A percentile compares a stretch with the other conserved stretches of the same genome.
phyloP scores from a whole-genome alignment of 495 filamentous ascomycete species.

The Bathelium albidoporum region DNA sequence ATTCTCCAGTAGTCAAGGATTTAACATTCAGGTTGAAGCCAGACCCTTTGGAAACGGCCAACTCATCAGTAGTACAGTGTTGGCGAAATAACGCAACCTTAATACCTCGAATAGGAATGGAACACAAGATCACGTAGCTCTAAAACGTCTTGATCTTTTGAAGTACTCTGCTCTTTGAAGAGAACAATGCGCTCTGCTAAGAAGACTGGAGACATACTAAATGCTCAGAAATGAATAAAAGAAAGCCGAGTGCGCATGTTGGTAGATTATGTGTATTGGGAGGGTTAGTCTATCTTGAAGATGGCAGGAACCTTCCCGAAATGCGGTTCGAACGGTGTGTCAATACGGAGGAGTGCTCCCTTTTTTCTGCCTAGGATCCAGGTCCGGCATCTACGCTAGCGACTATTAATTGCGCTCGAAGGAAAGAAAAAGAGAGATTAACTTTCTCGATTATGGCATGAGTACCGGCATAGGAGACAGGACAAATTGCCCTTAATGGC shows the following conservation, averaged over 20 bases:
- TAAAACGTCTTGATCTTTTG: neutral
- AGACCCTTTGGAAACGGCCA: neutral
- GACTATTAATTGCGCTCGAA: too few species aligned
- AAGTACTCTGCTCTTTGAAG: neutral
- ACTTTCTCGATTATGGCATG: too few species aligned
- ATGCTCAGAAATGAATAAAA: neutral
- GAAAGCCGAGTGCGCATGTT: neutral
- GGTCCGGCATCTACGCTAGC: neutral
- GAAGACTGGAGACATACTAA: neutral
- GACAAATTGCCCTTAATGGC: too few species aligned
- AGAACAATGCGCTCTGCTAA: neutral
- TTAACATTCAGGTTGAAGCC: neutral
- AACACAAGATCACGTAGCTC: neutral
- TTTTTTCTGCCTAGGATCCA: neutral
- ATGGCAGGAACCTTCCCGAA: neutral
- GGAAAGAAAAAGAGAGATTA: too few species aligned
- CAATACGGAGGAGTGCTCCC: neutral
- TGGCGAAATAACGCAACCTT: neutral
- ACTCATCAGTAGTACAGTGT: neutral
- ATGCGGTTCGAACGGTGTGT: neutral
- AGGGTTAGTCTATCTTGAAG: neutral
- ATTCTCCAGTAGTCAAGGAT: neutral
- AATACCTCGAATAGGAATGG: neutral
- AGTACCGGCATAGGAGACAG: too few species aligned
- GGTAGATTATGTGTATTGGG: too few species aligned